A percentile compares a stretch with the other conserved stretches of the same genome.
These are phyloP conservation scores for Kodamaea alishanica DNA, from an alignment of 1,139 yeast genomes.

Conservation along the genomic window DNA sequence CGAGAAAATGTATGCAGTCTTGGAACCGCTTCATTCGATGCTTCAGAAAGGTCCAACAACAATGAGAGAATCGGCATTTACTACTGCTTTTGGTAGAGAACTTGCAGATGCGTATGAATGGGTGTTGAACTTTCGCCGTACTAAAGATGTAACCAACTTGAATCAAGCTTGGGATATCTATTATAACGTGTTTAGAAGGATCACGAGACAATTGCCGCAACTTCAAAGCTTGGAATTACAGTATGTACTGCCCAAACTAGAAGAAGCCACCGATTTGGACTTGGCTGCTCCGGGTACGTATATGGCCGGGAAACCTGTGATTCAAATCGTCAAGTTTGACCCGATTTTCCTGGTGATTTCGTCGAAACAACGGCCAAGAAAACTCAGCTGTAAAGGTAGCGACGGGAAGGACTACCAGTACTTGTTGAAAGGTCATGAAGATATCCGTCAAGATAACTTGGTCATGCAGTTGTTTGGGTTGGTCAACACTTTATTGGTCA, in stretches of 20 bases:
- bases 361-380: conserved; percentile 94
- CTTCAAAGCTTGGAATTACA: conserved; percentile 82
- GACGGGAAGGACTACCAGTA: conserved; percentile 90
- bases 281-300: conserved; percentile 95
- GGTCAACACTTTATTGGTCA: conserved; percentile 82
- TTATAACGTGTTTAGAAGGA: conserved; percentile 87
- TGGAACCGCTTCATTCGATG: conserved; percentile 85
- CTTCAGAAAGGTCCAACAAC: conserved; percentile 88
- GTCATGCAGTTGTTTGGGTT: conserved; percentile 97
- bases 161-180: conserved; percentile 98
- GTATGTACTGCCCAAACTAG: conserved; percentile 86
- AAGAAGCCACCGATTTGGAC: conserved; percentile 74
- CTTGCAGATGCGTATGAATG: conserved; percentile 91
- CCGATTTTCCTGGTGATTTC: conserved; percentile 86
- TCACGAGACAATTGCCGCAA: conserved; percentile 85
- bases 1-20: conserved; percentile 87
- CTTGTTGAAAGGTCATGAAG: conserved; percentile 91
- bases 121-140: conserved; percentile 80
- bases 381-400: conserved; percentile 72
- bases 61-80: conserved; percentile 86
- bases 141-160: conserved; percentile 81
- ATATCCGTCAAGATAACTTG: conserved; percentile 92
- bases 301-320: conserved; percentile 75
- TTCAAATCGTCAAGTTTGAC: conserved; percentile 71
- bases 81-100: conserved; percentile 91